These are phyloP conservation scores for Mucor indicus DNA, from an alignment of 371 early-diverging fungal species.

Conservation along the genomic window DNA sequence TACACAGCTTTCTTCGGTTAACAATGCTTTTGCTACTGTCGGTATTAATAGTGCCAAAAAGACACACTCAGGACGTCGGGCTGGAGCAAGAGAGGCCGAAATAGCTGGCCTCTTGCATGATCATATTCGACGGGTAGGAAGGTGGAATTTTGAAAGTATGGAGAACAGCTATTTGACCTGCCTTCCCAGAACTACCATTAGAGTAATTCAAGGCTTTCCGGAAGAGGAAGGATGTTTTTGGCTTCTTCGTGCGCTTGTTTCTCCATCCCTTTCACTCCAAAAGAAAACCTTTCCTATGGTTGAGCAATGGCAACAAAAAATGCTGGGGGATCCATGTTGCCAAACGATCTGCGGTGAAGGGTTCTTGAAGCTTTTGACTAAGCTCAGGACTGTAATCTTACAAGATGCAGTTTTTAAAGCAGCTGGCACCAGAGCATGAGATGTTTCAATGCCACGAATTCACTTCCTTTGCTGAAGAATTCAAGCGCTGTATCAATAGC, in stretches of 20 bases:
- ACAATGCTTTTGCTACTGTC: background rate
- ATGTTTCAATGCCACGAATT: no score
- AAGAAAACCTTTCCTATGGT: no score
- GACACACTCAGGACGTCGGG: conserved; percentile 1
- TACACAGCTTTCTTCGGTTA: no score
- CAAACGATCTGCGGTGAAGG: no score
- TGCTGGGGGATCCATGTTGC: no score
- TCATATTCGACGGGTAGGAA: background rate
- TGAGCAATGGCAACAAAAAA: no score
- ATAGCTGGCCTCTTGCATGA: background rate
- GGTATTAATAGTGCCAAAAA: conserved; percentile 1
- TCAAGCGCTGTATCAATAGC: no score
- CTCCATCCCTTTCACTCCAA: background rate
- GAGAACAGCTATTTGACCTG: conserved; percentile 2
- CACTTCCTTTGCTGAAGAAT: no score
- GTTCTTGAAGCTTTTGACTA: no score
- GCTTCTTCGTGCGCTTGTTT: background rate
- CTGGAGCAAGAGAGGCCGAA: conserved; percentile 3
- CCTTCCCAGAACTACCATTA: background rate
- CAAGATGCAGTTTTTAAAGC: no score
- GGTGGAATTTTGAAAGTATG: conserved; percentile 2
- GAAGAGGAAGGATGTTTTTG: background rate
- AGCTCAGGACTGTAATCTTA: no score
- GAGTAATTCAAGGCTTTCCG: background rate
- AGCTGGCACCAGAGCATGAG: no score